Evolutionary conservation across 768 basidiomycete species (phyloP).

Genomic region (Phylloporus rhodoxanthus): DNA sequence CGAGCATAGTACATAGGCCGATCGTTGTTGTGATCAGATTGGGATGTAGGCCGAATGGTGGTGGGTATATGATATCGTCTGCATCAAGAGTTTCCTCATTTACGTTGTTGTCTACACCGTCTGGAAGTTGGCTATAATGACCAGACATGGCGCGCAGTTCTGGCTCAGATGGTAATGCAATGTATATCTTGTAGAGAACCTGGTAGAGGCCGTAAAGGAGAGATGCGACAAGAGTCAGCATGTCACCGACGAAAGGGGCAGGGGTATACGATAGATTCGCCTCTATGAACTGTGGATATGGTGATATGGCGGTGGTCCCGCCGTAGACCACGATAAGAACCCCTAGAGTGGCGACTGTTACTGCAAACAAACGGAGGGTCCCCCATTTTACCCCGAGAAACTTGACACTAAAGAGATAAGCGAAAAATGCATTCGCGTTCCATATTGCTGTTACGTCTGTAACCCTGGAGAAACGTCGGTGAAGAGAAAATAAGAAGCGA

Average conservation of each 20-base stretch:
- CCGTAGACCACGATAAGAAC: constrained; percentile 81
- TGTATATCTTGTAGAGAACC: constrained; percentile 79
- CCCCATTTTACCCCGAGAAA: constrained; percentile 62
- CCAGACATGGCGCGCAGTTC: constrained; percentile 38
- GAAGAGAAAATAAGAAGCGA: neutral
- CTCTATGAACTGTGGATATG: constrained; percentile 14
- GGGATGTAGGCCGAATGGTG: constrained; percentile 80
- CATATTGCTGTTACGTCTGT: constrained; percentile 84
- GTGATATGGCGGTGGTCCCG: constrained; percentile 36
- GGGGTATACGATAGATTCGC: constrained; percentile 22
- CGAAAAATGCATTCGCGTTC: constrained; percentile 90
- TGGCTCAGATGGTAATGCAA: constrained; percentile 61
- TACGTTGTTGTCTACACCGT: constrained; percentile 29
- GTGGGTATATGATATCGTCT: constrained; percentile 43
- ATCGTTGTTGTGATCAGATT: constrained; percentile 76
- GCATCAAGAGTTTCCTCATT: constrained; percentile 19
- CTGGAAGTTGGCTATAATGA: constrained; percentile 43
- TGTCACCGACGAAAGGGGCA: constrained; percentile 64
- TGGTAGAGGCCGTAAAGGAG: constrained; percentile 73
- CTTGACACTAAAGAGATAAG: constrained; percentile 79
- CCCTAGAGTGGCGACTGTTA: constrained; percentile 75
- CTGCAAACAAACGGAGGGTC: constrained; percentile 57
- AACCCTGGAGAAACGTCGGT: constrained; percentile 41
- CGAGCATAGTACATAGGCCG: constrained; percentile 67
- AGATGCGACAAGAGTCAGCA: constrained; percentile 67